Evolutionary conservation across 2,329 filamentous ascomycete species (phyloP), one percentile per base, ranked within the genome.

Genomic region (Colletotrichum siamense): DNA sequence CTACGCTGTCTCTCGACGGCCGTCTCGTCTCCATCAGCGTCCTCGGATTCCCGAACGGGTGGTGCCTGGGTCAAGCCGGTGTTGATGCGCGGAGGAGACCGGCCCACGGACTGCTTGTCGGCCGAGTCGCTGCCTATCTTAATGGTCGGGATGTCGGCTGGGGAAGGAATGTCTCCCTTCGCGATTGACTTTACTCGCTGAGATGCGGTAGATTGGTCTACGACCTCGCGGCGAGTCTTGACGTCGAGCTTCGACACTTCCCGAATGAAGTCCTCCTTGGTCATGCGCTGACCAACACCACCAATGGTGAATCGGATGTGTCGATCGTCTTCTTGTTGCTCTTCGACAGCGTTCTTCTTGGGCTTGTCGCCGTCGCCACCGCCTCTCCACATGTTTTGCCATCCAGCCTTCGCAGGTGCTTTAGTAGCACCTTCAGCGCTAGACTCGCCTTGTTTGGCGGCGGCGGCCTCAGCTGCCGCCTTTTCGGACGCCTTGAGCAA

Each of bases 241-340:
- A 91, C 90, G 82, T 96, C 94, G 76, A 96, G 88, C 78, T 92
- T 91, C 78, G 92, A 91, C 81, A 97, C 93, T 81, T 95, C 92
- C 63, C 90, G 88, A 77, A 97, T 92, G 82, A 97, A 96, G 81
- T 96, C 94, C 6, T 93, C 92, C 85, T 96, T 96, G 77, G 91
- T 96, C 91, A 97, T 94, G 64, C 95, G 91, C 77, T 90, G 89
- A 8, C 94, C 94, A n/a, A 92, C 91, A 39, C 93, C 92, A 61
- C 90, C 92, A 78, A 96, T 94, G 2, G 93, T 96, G 84, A 96
- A 96, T 16, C 95, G 91, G 71, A 96, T 92, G 71, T 92, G 89
- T 16, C 91, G 89, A 79, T 96, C 94, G 74, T 96, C 94, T 4
- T 91, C 89, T 3, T 90, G 89, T n/a, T 89, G 86, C 5, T 86